Base-by-base conservation (phyloP, 345 rosid genomes). In the Citropsis articulata region DNA sequence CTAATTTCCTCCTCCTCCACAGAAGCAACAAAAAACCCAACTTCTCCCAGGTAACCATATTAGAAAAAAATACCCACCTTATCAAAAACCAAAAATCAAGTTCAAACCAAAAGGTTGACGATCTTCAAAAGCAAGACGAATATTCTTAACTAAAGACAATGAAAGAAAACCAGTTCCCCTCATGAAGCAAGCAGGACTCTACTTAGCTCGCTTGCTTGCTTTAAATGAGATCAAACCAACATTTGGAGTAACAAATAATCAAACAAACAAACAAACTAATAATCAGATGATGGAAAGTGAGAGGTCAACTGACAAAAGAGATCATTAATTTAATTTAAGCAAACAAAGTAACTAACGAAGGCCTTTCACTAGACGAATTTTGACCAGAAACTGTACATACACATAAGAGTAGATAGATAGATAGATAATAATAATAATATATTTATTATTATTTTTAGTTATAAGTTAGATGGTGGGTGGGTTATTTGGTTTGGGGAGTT, bases 201-300 rank as follows among this genome's bases (percentile, higher is more conserved):
- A 30, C 65, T 72, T 84, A 74, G 87, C 69, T 30, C 9, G 48
- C 48, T 60, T 12, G 8, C 21, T 93, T 88, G 97, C 98, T 95
- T 93, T 83, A 86, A 87, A 84, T 80, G 82, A 88, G 87, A 93
- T 90, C 92, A 92, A 90, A 84, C 83, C 69, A 90, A 84, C 83
- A 72, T 67, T 82, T 80, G 64, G 81, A 79, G 80, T 69, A 81
- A 82, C 78, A 68, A 82, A 77, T 78, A 50, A 86, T 68, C 80
- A 81, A 73, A 71, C 16, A 18, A 14, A 9, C 24, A 18, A 53
- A 64, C 27, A 40, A 61, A 59, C 60, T 78, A 75, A 31, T 36
- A 75, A 87, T 75, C 86, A 80, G 85, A 83, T 61, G 71, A 75
- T 48, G 66, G 97, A 95, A 88, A 91, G 81, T 42, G 98, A 95